phyloP scores from a whole-genome alignment of 768 basidiomycete genomes.

The Suillus bovinus region DNA sequence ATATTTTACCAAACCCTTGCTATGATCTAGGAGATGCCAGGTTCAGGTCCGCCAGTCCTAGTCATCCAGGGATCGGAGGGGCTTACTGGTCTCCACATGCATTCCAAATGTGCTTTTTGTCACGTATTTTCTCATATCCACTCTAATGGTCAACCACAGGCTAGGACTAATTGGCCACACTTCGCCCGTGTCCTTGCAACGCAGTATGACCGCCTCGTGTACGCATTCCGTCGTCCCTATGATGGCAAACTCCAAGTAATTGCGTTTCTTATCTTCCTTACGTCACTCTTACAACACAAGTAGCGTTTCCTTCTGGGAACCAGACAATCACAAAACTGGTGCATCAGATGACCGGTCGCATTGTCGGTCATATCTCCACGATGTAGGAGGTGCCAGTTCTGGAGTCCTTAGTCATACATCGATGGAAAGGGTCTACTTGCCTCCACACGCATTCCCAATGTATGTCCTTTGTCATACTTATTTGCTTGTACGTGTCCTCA shows the following conservation, averaged over 20 bases:
- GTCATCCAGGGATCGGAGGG: not conserved
- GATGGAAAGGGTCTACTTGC: too few relatives aligned
- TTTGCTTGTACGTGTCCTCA: too few relatives aligned
- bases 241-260: not conserved
- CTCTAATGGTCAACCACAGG: not conserved
- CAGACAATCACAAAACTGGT: too few relatives aligned
- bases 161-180: not conserved
- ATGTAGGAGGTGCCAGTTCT: too few relatives aligned
- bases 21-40: not conserved
- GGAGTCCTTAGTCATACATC: too few relatives aligned
- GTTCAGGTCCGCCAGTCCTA: not conserved
- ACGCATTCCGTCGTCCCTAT: not conserved
- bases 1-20: not conserved
- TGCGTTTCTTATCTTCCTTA: not conserved
- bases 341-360: too few relatives aligned
- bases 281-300: too few relatives aligned
- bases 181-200: not conserved
- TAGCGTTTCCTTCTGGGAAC: too few relatives aligned
- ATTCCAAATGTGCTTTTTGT: not conserved
- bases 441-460: too few relatives aligned
- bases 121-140: not conserved
- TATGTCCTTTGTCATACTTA: too few relatives aligned
- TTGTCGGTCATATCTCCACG: too few relatives aligned
- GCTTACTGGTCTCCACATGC: not conserved
- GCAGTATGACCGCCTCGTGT: not conserved